Conservation (phyloP, 441 rosid genomes). For the Dalechampia spathulata region DNA sequence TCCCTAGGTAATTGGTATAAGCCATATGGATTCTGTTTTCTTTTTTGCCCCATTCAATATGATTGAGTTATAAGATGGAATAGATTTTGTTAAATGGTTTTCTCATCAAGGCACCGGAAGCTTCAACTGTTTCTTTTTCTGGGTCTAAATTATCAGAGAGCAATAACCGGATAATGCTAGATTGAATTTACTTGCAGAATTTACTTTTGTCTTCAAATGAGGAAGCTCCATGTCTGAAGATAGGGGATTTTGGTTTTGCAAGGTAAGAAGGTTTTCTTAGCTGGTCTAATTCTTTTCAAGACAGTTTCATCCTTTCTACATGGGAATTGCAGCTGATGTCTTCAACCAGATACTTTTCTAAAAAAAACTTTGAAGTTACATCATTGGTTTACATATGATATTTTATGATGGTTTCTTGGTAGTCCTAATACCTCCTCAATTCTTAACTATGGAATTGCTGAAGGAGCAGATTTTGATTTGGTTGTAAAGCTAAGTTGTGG, state of each 20-base stretch:
- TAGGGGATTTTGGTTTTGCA: conserved; percentile 94
- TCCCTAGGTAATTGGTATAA: too few relatives aligned
- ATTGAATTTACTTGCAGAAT: conserved; percentile 66
- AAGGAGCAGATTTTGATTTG: too few relatives aligned
- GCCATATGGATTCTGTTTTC: too few relatives aligned
- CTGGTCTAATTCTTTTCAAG: not conserved
- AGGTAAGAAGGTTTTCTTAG: conserved; percentile 33
- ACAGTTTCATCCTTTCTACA: not conserved
- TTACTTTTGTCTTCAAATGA: conserved; percentile 57
- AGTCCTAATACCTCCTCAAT: conserved; percentile 3
- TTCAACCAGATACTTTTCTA: not conserved
- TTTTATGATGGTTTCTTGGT: conserved; percentile 6
- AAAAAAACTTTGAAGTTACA: not conserved
- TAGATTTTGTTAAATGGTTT: too few relatives aligned
- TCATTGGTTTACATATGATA: conserved; percentile 2
- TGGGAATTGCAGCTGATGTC: conserved; percentile 1
- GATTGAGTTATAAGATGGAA: too few relatives aligned
- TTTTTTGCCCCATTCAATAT: too few relatives aligned
- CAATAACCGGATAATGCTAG: conserved; percentile 7
- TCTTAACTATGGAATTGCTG: conserved; percentile 12
- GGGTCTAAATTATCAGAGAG: too few relatives aligned
- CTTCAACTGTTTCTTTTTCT: not conserved
- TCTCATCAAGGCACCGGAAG: too few relatives aligned
- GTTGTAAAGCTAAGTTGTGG: too few relatives aligned
- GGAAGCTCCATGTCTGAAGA: conserved; percentile 51